A percentile compares a stretch with the other conserved stretches of the same genome.
phyloP scores from a whole-genome alignment of 129 eudicot species.

The Sambucus nigra region DNA sequence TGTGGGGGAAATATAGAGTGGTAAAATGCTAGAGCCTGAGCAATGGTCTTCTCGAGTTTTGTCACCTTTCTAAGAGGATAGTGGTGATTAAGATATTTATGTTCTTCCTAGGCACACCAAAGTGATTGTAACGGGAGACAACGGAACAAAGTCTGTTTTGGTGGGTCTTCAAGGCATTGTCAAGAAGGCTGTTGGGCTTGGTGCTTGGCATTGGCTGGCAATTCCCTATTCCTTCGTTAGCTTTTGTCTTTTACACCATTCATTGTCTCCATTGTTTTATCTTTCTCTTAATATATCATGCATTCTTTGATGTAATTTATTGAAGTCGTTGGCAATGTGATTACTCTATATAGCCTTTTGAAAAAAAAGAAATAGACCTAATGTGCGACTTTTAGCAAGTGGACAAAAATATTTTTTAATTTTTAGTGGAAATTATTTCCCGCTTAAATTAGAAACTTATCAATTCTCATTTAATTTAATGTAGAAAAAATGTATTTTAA shows the following conservation, averaged over 20 bases:
- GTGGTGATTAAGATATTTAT: conserved; percentile 92
- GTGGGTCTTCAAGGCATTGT: conserved; percentile 98
- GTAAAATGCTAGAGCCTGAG: conserved; percentile 63
- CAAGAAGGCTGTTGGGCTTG: conserved; percentile 99
- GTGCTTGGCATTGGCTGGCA: conserved; percentile 99
- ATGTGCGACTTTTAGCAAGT: no score
- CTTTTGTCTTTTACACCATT: conserved; percentile 7
- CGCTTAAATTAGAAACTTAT: no score
- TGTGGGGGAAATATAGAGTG: background rate
- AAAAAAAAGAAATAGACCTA: no score
- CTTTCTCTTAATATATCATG: background rate
- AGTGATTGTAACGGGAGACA: conserved; percentile 90
- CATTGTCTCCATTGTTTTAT: background rate
- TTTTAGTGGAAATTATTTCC: no score
- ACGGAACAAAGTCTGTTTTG: conserved; percentile 91
- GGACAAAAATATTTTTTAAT: no score
- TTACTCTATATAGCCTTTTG: background rate
- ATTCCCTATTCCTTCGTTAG: conserved; percentile 9
- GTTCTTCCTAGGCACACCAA: conserved; percentile 97
- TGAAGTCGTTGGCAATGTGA: background rate
- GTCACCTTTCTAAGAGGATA: conserved; percentile 84
- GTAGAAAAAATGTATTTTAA: no score
- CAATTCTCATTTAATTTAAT: no score
- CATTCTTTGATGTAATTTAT: background rate
- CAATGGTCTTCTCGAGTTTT: conserved; percentile 63